These are phyloP conservation scores for Hordeum marinum DNA, from an alignment of 176 grass and related monocot species.

Conservation along the genomic window DNA sequence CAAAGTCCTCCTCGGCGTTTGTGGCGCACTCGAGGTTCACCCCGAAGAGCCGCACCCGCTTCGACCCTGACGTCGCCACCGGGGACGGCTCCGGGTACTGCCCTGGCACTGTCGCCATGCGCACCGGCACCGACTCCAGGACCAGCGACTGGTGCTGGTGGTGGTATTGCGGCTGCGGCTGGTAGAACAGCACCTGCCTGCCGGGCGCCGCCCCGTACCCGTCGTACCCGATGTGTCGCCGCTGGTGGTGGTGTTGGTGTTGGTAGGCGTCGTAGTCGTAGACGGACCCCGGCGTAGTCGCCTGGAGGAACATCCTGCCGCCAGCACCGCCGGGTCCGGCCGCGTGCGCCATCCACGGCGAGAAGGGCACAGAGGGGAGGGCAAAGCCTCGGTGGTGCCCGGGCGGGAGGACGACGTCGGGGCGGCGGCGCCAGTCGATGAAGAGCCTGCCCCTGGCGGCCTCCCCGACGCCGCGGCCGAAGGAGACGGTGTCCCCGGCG, in stretches of 20 bases:
- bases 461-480: slow-evolving; percentile 87
- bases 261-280: slow-evolving; percentile 23
- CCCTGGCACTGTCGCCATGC: not conserved
- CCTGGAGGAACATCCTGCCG: slow-evolving; percentile 36
- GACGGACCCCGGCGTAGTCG: slow-evolving; percentile 28
- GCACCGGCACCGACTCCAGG: slow-evolving; percentile 70
- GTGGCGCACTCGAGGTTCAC: slow-evolving; percentile 74
- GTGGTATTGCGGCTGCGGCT: slow-evolving; percentile 23
- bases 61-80: slow-evolving; percentile 33
- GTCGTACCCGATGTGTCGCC: slow-evolving; percentile 16
- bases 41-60: slow-evolving; percentile 87
- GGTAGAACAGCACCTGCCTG: slow-evolving; percentile 51
- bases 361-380: slow-evolving; percentile 30
- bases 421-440: slow-evolving; percentile 85
- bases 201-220: not conserved
- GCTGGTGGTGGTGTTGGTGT: slow-evolving; percentile 1
- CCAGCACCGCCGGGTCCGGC: slow-evolving; percentile 10
- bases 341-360: slow-evolving; percentile 14
- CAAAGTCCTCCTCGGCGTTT: slow-evolving; percentile 20
- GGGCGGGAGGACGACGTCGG: slow-evolving; percentile 34
- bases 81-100: slow-evolving; percentile 21
- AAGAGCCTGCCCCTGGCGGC: slow-evolving; percentile 55
- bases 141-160: slow-evolving; percentile 35
- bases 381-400: slow-evolving; percentile 16
- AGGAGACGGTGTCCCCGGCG: slow-evolving; percentile 92